Conservation (phyloP, 495 filamentous ascomycete species). For the Platismatia glauca region DNA sequence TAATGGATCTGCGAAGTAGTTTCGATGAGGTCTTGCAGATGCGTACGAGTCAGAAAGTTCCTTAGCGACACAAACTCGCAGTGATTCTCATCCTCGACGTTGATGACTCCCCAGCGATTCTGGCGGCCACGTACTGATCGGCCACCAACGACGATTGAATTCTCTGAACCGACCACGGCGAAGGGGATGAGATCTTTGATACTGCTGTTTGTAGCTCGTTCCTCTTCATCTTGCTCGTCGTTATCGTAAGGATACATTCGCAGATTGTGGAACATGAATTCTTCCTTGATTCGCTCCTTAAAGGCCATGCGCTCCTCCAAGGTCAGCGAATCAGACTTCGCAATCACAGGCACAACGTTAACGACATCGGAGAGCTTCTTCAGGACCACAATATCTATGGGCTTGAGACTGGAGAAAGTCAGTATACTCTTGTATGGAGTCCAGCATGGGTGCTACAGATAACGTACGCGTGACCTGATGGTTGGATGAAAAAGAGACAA, state of each 20-base stretch:
- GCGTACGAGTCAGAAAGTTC: conserved; percentile 94
- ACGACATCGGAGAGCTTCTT: conserved; percentile 99
- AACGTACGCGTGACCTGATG: conserved; percentile 81
- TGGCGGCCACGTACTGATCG: conserved; percentile 97
- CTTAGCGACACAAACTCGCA: conserved; percentile 98
- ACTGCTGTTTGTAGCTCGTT: conserved; percentile 82
- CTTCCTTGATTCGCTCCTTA: conserved; percentile 99
- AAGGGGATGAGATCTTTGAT: conserved; percentile 98
- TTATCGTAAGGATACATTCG: conserved; percentile 99
- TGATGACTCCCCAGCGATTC: conserved; percentile 99
- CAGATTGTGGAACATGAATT: conserved; percentile 98
- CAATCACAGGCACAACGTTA: conserved; percentile 98
- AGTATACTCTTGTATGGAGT: background rate
- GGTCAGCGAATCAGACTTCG: conserved; percentile 94
- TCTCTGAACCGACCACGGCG: conserved; percentile 95
- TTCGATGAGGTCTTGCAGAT: conserved; percentile 95
- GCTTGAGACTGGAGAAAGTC: conserved; percentile 57
- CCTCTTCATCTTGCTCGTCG: conserved; percentile 95
- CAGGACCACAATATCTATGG: conserved; percentile 97
- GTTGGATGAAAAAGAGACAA: conserved; percentile 99
- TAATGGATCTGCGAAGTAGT: conserved; percentile 99
- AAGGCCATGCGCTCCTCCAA: conserved; percentile 91
- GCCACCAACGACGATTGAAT: conserved; percentile 92
- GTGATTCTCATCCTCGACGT: conserved; percentile 98
- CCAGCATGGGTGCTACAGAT: background rate